Percentiles rank a stretch among this genome's conserved stretches.
Evolutionary conservation across 257 asterid species (phyloP).

Genomic region (Przewalskia tangutica): DNA sequence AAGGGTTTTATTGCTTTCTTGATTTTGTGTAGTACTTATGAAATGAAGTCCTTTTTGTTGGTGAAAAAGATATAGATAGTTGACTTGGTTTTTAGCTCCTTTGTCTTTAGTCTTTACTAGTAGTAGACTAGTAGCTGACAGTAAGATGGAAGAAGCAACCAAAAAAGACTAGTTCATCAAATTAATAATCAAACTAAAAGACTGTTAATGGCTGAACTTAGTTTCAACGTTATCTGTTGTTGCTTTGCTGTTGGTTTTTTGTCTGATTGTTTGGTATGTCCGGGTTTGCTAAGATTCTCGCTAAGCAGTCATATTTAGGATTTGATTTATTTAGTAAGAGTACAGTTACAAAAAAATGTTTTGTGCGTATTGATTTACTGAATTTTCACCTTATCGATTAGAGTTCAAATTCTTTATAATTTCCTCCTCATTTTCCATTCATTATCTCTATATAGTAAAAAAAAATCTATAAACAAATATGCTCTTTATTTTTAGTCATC

Average conservation of each 20-base stretch:
- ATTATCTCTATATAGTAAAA: too few relatives aligned
- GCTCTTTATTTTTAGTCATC: not conserved
- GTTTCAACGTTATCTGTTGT: not conserved
- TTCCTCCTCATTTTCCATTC: too few relatives aligned
- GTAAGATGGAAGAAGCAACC: not conserved
- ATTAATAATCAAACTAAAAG: not conserved
- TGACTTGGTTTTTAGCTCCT: slow-evolving; percentile 31
- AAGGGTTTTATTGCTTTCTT: not conserved
- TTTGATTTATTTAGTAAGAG: not conserved
- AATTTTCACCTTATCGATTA: too few relatives aligned
- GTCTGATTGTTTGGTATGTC: not conserved
- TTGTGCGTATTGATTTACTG: too few relatives aligned
- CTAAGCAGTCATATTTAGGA: not conserved
- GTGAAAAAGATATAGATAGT: slow-evolving; percentile 7
- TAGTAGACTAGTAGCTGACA: not conserved
- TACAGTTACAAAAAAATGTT: too few relatives aligned
- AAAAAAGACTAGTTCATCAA: not conserved
- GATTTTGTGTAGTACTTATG: not conserved
- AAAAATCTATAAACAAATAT: not conserved
- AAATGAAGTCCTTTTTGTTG: slow-evolving; percentile 11
- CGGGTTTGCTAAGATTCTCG: not conserved
- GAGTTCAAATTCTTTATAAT: too few relatives aligned
- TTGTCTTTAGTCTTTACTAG: not conserved
- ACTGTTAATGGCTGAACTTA: not conserved
- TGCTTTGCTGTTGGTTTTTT: not conserved